Base-by-base conservation (phyloP, 176 grass and related monocot species). In the Aegilops speltoides region DNA sequence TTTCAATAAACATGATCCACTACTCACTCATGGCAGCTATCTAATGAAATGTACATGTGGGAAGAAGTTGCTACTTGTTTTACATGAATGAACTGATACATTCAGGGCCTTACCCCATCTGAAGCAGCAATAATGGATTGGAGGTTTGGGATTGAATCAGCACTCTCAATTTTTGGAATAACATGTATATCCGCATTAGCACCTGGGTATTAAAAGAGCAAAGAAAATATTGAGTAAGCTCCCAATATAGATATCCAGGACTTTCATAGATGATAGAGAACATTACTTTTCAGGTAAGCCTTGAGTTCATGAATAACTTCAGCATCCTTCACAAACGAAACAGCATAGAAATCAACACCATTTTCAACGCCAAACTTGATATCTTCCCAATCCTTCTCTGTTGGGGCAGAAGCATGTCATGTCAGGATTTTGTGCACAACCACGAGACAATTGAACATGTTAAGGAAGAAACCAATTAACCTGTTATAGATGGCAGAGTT, bases 321-420 rank as follows among this genome's bases (percentile, higher is more conserved):
- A 38, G 93, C 91, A 84, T 96, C 93, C 81, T 98, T 98, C 68
- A 98, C 96, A 82, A 98, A 98, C 54, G 96, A 98, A 92, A 98
- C 93, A 75, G 96, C 96, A 88, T 98, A 98, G 76, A 94, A 98
- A 88, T 98, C 96, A 76, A 98, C 96, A 86, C 93, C 87, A 0
- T 94, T 96, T 62, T 96, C 93, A 78, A 98, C 90, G 3, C 93
- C 93, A 85, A 98, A 98, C 83, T 96, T 98, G 80, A 98, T 98
- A 73, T 98, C 96, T 84, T 96, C 96, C 96, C 96, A 98, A 86
- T 98, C 96, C 81, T 98, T 98, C 45, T 98, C 96, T 96, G 82
- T 89, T 89, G 25, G 46, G 77, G 66, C 73, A 90, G 36, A 76
- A 84, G 28, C n/a, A 90, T 20, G 68, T 84, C n/a, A 90, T 23